Conservation (phyloP, 305 asterid species). For the Solanum hybrid region DNA sequence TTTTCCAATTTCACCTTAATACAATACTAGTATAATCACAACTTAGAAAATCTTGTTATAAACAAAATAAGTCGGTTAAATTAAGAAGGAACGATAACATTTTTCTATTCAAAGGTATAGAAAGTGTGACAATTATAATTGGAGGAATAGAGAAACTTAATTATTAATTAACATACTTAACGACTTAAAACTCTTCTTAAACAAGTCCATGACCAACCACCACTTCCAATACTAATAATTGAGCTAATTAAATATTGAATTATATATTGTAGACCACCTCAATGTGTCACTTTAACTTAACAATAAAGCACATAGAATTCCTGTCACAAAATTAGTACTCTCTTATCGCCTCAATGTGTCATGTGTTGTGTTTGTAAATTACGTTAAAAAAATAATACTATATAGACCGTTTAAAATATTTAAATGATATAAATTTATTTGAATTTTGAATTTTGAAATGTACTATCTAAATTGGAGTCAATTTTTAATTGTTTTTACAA, state of each 20-base stretch:
- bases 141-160: background rate
- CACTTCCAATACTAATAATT: constrained; percentile 1
- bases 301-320: constrained; percentile 3
- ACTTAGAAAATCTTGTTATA: background rate
- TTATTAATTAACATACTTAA: background rate
- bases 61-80: background rate
- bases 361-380: background rate
- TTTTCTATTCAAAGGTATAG: background rate
- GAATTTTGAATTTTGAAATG: too few relatives aligned
- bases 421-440: too few relatives aligned
- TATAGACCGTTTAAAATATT: background rate
- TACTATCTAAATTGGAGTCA: background rate
- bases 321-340: background rate
- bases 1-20: background rate
- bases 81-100: background rate
- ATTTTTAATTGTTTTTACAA: too few relatives aligned
- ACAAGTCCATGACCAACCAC: background rate
- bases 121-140: background rate
- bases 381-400: too few relatives aligned
- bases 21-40: background rate
- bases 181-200: background rate
- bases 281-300: constrained; percentile 8
- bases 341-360: background rate
- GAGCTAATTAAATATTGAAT: background rate
- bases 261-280: background rate